These are phyloP conservation scores for Mucor irregularis DNA, from an alignment of 371 early-diverging fungal species.

Conservation along the genomic window DNA sequence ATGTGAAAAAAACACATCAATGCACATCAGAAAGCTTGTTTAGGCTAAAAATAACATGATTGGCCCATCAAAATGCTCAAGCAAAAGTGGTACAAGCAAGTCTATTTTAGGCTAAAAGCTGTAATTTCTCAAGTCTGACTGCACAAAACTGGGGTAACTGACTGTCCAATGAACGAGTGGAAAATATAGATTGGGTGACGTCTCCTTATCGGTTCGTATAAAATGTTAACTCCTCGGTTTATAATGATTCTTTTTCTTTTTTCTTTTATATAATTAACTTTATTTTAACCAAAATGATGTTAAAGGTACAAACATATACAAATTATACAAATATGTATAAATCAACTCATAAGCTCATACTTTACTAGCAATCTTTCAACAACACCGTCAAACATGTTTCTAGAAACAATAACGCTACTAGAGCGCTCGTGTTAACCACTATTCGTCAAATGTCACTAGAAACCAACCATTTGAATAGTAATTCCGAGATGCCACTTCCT, in stretches of 20 bases:
- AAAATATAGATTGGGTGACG: not conserved
- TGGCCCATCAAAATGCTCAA: no score
- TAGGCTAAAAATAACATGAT: no score
- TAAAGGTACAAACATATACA: slow-evolving; percentile 11
- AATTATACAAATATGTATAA: not conserved
- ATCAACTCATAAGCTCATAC: not conserved
- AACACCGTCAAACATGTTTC: not conserved
- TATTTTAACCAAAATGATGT: slow-evolving; percentile 3
- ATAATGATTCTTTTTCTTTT: not conserved
- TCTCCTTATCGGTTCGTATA: not conserved
- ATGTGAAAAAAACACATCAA: no score
- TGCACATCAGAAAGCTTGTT: no score
- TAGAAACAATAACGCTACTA: not conserved
- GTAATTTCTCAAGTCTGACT: no score
- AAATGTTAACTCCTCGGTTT: not conserved
- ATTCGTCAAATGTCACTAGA: slow-evolving; percentile 22
- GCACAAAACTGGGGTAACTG: not conserved
- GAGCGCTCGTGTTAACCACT: not conserved
- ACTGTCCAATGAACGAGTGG: not conserved
- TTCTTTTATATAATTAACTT: slow-evolving; percentile 1
- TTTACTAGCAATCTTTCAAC: not conserved
- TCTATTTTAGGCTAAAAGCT: no score
- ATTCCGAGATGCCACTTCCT: slow-evolving; percentile 13
- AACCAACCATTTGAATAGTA: slow-evolving; percentile 2
- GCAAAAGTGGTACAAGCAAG: no score